Evolutionary conservation across 768 basidiomycete species (phyloP).

Genomic region (Suillus fuscotomentosus): DNA sequence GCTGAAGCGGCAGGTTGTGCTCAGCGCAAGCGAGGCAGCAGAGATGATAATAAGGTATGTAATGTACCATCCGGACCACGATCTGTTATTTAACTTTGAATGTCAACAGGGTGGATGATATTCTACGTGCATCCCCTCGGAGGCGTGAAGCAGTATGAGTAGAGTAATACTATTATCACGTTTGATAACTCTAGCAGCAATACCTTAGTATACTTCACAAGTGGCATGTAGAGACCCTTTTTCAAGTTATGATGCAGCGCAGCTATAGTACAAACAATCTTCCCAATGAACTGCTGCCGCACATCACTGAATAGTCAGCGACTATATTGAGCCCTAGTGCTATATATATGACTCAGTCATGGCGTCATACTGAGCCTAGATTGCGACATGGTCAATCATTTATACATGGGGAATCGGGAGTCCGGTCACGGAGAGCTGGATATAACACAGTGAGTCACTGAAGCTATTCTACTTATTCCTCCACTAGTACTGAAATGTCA

Average conservation of each 20-base stretch:
- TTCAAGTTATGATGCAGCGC: background rate
- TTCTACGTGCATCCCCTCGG: slow-evolving; percentile 81
- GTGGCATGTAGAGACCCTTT: background rate
- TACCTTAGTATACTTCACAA: background rate
- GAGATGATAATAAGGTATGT: slow-evolving; percentile 96
- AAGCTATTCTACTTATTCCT: background rate
- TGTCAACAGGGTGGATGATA: slow-evolving; percentile 78
- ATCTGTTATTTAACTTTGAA: slow-evolving; percentile 8
- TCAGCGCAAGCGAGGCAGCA: slow-evolving; percentile 93
- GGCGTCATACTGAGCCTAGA: background rate
- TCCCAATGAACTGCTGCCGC: background rate
- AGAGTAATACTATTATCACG: background rate
- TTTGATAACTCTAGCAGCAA: background rate
- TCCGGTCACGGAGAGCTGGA: background rate
- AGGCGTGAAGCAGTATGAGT: slow-evolving; percentile 75
- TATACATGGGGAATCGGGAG: background rate
- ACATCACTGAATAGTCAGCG: background rate
- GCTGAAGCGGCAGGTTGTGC: slow-evolving; percentile 91
- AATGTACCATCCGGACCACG: background rate
- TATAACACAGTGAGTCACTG: background rate
- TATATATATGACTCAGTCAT: background rate
- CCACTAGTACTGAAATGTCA: slow-evolving; percentile 23
- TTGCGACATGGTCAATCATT: background rate
- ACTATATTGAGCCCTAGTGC: background rate
- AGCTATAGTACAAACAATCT: background rate